These are phyloP conservation scores for Aspergillus sp. DNA, from an alignment of 2,329 filamentous ascomycete species.

Conservation along the genomic window DNA sequence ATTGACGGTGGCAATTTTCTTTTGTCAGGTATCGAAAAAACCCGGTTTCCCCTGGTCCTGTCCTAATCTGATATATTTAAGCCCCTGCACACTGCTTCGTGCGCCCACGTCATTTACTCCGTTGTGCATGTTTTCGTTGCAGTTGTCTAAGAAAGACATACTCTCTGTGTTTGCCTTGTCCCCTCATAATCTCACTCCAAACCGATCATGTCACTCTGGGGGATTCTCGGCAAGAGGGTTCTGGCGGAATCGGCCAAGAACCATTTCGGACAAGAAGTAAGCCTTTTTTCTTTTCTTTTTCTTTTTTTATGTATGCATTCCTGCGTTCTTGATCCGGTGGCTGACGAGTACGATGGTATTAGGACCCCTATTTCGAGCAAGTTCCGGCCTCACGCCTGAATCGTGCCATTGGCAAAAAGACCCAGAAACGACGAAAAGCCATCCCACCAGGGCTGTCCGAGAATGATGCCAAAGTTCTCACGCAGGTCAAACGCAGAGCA, in stretches of 20 bases:
- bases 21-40: too few species aligned
- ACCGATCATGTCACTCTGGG: slow-evolving; percentile 20
- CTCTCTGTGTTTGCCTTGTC: background rate
- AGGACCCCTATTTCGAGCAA: slow-evolving; percentile 88
- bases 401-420: slow-evolving; percentile 59
- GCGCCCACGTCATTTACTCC: too few species aligned
- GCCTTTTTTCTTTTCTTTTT: background rate
- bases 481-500: slow-evolving; percentile 74
- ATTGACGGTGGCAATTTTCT: too few species aligned
- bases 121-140: too few species aligned
- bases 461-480: slow-evolving; percentile 74
- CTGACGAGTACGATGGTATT: slow-evolving; percentile 4
- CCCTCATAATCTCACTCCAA: background rate
- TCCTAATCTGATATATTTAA: background rate
- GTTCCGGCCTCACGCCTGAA: slow-evolving; percentile 65
- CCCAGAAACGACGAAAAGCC: slow-evolving; percentile 77
- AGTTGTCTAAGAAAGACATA: background rate
- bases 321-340: background rate
- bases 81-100: background rate
- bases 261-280: slow-evolving; percentile 35
- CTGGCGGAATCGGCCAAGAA: slow-evolving; percentile 33
- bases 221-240: slow-evolving; percentile 25
- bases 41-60: too few species aligned
- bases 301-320: background rate
- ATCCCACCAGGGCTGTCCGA: slow-evolving; percentile 73